These are phyloP conservation scores for Gymnopilus dilepis DNA, from an alignment of 768 basidiomycete genomes.

Conservation along the genomic window DNA sequence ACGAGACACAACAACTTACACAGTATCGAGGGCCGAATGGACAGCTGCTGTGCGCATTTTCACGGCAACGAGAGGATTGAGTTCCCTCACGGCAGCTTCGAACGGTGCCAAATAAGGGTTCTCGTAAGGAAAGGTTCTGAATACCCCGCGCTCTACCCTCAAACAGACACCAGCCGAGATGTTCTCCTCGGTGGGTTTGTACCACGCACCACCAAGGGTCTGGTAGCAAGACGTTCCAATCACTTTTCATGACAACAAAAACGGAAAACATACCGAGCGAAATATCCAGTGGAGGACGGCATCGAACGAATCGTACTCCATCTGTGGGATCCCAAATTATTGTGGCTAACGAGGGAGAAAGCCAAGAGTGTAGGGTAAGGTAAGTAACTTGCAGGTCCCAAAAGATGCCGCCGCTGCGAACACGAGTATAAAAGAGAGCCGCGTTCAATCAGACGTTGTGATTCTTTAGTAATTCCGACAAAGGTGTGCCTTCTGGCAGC, in stretches of 20 bases:
- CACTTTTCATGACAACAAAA: neutral
- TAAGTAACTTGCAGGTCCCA: slow-evolving; percentile 34
- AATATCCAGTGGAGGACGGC: slow-evolving; percentile 83
- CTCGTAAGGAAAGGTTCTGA: slow-evolving; percentile 86
- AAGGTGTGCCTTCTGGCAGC: slow-evolving; percentile 27
- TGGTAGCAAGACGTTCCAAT: slow-evolving; percentile 28
- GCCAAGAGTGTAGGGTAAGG: slow-evolving; percentile 41
- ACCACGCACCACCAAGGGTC: slow-evolving; percentile 87
- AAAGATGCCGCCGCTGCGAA: slow-evolving; percentile 29
- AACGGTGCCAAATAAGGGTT: slow-evolving; percentile 82
- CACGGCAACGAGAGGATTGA: slow-evolving; percentile 87
- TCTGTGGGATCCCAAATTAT: slow-evolving; percentile 37
- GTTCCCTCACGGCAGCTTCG: slow-evolving; percentile 72
- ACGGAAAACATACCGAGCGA: slow-evolving; percentile 56
- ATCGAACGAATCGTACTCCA: slow-evolving; percentile 84
- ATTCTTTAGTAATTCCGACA: slow-evolving; percentile 37
- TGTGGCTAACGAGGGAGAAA: slow-evolving; percentile 34
- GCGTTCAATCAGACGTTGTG: slow-evolving; percentile 36
- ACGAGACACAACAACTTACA: slow-evolving; percentile 48
- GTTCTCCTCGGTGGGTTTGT: slow-evolving; percentile 85
- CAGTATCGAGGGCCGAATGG: slow-evolving; percentile 74
- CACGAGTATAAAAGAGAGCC: slow-evolving; percentile 46
- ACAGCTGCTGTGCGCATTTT: slow-evolving; percentile 82
- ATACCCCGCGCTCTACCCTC: slow-evolving; percentile 68
- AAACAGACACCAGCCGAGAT: slow-evolving; percentile 80